A percentile compares a stretch with the other conserved stretches of the same genome.
phyloP scores from a whole-genome alignment of 768 basidiomycete genomes.

The Trametes maxima region DNA sequence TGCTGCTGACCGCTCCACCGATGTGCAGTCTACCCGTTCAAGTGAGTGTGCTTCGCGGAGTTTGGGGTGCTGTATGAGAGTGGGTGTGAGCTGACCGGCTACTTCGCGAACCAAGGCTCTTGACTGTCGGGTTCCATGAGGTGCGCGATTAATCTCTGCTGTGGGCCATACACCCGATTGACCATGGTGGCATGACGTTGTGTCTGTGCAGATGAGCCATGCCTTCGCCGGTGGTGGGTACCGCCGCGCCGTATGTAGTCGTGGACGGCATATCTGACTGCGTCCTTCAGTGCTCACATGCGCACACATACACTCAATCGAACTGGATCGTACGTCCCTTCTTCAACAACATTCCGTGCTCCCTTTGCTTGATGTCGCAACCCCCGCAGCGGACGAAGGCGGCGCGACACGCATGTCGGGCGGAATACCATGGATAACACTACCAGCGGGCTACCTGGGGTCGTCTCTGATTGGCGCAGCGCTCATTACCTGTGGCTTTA shows the following conservation, averaged over 20 bases:
- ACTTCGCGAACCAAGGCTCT: slow-evolving; percentile 47
- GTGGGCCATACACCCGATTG: not conserved
- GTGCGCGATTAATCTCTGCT: slow-evolving; percentile 37
- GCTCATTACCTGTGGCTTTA: slow-evolving; percentile 86
- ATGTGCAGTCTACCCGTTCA: slow-evolving; percentile 82
- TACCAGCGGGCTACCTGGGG: slow-evolving; percentile 86
- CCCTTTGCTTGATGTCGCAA: not conserved
- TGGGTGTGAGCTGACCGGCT: not conserved
- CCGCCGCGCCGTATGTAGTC: not conserved
- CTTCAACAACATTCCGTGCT: not conserved
- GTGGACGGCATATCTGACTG: not conserved
- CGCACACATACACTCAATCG: slow-evolving; percentile 82
- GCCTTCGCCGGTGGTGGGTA: slow-evolving; percentile 60
- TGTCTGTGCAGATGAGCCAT: slow-evolving; percentile 72
- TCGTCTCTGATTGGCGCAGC: slow-evolving; percentile 85
- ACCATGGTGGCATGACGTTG: not conserved
- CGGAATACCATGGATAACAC: slow-evolving; percentile 77
- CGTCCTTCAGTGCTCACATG: slow-evolving; percentile 62
- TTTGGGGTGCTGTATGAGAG: not conserved
- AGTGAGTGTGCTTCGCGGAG: slow-evolving; percentile 53
- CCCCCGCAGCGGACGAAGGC: slow-evolving; percentile 74
- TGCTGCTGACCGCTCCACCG: not conserved
- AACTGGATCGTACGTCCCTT: slow-evolving; percentile 74
- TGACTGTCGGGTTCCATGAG: slow-evolving; percentile 91
- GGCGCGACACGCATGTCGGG: slow-evolving; percentile 88